Evolutionary conservation across 2,329 filamentous ascomycete species (phyloP).

Genomic region (Samsoniella hepiali): DNA sequence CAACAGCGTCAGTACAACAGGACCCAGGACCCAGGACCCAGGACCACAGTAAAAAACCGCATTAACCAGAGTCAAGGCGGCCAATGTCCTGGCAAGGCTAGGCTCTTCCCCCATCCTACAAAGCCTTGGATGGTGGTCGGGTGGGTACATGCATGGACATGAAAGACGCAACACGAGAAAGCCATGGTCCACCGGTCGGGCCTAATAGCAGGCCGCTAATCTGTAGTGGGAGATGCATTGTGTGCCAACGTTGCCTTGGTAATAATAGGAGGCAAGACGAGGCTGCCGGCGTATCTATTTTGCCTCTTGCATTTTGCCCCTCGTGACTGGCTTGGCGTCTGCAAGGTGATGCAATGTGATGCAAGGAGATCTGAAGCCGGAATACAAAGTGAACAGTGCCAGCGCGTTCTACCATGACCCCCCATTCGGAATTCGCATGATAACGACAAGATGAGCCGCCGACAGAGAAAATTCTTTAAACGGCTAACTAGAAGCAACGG

Average conservation of each 20-base stretch:
- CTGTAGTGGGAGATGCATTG: neutral
- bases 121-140: neutral
- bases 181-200: neutral
- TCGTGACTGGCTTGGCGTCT: neutral
- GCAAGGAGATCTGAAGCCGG: neutral
- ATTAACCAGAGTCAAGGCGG: neutral
- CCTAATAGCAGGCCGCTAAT: neutral
- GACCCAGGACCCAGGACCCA: neutral
- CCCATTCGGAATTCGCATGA: neutral
- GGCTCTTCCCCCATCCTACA: neutral
- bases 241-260: slow-evolving; percentile 1
- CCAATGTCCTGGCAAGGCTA: slow-evolving; percentile 9
- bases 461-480: neutral
- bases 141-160: neutral
- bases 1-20: neutral
- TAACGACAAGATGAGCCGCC: neutral
- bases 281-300: neutral
- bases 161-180: slow-evolving; percentile 5
- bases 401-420: neutral
- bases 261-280: neutral
- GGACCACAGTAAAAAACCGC: neutral
- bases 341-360: neutral
- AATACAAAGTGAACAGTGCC: neutral
- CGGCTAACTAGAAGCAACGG: slow-evolving; percentile 4
- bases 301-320: neutral